A percentile compares a stretch with the other conserved stretches of the same genome.
phyloP scores from a whole-genome alignment of 1,284 basidiomycete species.

The Entoloma clypeatum region DNA sequence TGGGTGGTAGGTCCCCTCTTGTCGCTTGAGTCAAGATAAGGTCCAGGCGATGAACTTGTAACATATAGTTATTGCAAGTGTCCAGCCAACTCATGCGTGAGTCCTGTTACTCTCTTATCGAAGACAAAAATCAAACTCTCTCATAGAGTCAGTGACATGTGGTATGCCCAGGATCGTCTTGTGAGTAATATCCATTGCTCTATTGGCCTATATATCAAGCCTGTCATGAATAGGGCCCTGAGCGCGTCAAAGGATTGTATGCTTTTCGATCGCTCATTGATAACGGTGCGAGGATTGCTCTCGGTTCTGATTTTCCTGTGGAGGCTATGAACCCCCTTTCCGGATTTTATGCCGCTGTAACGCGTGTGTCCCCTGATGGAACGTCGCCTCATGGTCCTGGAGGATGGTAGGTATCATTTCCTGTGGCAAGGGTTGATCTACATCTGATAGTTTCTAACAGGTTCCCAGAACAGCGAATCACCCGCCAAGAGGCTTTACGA shows the following conservation, averaged over 20 bases:
- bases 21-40: neutral
- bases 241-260: constrained; percentile 82
- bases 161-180: constrained; percentile 79
- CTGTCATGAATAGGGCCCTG: constrained; percentile 50
- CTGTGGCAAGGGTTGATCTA: neutral
- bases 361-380: constrained; percentile 69
- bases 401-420: constrained; percentile 59
- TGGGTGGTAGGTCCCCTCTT: constrained; percentile 56
- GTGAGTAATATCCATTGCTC: constrained; percentile 36
- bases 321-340: constrained; percentile 73
- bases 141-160: constrained; percentile 79
- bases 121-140: constrained; percentile 1
- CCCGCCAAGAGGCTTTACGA: constrained; percentile 67
- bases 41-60: constrained; percentile 1
- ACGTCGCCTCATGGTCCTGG: constrained; percentile 76
- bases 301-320: constrained; percentile 91
- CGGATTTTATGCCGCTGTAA: constrained; percentile 84
- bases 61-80: constrained; percentile 62
- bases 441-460: constrained; percentile 32
- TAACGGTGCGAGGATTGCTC: constrained; percentile 56
- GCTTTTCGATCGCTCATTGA: constrained; percentile 76
- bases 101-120: constrained; percentile 26
- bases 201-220: neutral
- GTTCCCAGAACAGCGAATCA: constrained; percentile 80
- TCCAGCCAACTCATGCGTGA: constrained; percentile 88